Conservation (phyloP, 2,329 filamentous ascomycete genomes). For the Xylariaceae sp. region DNA sequence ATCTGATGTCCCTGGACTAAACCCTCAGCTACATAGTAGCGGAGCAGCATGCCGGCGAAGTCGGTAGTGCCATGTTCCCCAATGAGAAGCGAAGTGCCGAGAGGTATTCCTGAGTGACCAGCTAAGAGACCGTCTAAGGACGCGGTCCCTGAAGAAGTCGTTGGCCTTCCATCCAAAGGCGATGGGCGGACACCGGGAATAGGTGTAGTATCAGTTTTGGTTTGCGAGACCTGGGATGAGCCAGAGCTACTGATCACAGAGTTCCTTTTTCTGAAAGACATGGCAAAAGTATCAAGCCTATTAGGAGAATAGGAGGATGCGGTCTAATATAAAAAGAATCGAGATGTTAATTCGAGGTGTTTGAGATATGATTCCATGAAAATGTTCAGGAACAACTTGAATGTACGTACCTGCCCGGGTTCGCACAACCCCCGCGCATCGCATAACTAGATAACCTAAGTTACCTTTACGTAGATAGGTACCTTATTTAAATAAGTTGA, state of each 20-base stretch:
- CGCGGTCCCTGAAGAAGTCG: slow-evolving; percentile 83
- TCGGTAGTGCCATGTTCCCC: slow-evolving; percentile 92
- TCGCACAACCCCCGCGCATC: background rate
- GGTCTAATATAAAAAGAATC: background rate
- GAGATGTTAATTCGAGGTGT: background rate
- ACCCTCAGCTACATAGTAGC: slow-evolving; percentile 90
- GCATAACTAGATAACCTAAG: background rate
- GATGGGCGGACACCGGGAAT: slow-evolving; percentile 66
- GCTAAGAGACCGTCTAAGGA: slow-evolving; percentile 81
- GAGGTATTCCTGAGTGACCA: slow-evolving; percentile 75
- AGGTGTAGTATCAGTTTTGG: slow-evolving; percentile 35
- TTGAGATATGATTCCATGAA: background rate
- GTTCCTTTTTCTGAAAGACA: slow-evolving; percentile 56
- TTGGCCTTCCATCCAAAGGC: slow-evolving; percentile 77
- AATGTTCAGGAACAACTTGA: background rate
- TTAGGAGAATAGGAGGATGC: background rate
- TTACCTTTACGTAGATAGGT: too few relatives aligned
- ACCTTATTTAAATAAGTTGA: too few relatives aligned
- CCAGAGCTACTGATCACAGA: slow-evolving; percentile 42
- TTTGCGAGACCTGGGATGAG: slow-evolving; percentile 29
- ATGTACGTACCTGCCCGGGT: background rate
- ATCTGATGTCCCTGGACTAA: slow-evolving; percentile 85
- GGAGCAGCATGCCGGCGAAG: slow-evolving; percentile 75
- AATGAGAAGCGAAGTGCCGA: slow-evolving; percentile 74
- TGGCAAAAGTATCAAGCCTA: slow-evolving; percentile 25